These are phyloP conservation scores for Fusarium mundagurra DNA, from an alignment of 2,329 filamentous ascomycete genomes.

Conservation along the genomic window DNA sequence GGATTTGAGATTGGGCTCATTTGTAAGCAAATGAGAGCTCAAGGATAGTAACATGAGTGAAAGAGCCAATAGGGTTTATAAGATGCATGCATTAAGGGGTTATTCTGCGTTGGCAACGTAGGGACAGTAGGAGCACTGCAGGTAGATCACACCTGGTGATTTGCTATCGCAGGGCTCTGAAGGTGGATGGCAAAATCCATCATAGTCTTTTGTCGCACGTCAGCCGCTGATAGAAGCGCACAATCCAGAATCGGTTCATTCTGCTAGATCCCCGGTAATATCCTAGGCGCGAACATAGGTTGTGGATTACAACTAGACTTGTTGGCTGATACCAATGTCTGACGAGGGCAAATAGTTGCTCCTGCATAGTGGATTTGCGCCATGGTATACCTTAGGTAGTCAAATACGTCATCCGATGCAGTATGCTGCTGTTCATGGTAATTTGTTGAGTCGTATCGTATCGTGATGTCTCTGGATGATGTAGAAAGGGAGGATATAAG, in stretches of 20 bases:
- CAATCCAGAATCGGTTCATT: neutral
- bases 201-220: neutral
- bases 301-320: neutral
- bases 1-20: neutral
- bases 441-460: neutral
- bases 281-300: neutral
- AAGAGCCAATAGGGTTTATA: neutral
- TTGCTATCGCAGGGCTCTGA: neutral
- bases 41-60: neutral
- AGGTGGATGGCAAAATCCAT: neutral
- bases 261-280: neutral
- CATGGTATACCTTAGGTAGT: neutral
- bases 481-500: neutral
- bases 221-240: neutral
- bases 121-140: neutral
- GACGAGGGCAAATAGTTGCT: neutral
- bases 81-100: neutral
- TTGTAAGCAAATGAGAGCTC: neutral
- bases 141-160: neutral
- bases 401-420: neutral
- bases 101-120: slow-evolving; percentile 2
- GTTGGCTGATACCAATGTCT: neutral
- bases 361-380: neutral
- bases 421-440: neutral
- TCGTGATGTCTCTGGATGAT: slow-evolving; percentile 6